A percentile compares a stretch with the other conserved stretches of the same genome.
These are phyloP conservation scores for Candida succiphila DNA, from an alignment of 805 yeast species.

Conservation along the genomic window DNA sequence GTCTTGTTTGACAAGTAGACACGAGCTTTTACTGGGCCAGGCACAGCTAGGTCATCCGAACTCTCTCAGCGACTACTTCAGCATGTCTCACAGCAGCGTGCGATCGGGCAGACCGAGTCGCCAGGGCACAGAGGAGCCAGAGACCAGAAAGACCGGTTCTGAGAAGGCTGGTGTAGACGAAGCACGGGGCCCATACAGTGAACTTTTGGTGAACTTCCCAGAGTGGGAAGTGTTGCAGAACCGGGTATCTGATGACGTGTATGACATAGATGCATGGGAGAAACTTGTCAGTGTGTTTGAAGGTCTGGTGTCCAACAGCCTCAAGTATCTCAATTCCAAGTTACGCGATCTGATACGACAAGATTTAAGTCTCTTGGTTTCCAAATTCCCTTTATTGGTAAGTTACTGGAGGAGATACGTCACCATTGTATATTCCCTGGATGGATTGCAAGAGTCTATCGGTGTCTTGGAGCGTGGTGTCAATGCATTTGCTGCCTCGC, in stretches of 20 bases:
- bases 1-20: no score
- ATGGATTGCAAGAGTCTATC: slow-evolving; percentile 44
- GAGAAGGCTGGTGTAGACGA: no score
- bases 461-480: slow-evolving; percentile 34
- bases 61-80: no score
- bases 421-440: slow-evolving; percentile 43
- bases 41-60: no score
- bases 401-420: slow-evolving; percentile 57
- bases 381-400: slow-evolving; percentile 46
- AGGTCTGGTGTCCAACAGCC: slow-evolving; percentile 12
- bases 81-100: no score
- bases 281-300: slow-evolving; percentile 15
- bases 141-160: no score
- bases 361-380: slow-evolving; percentile 33
- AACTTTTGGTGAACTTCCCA: slow-evolving; percentile 12
- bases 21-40: no score
- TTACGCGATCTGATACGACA: slow-evolving; percentile 9
- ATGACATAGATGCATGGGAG: slow-evolving; percentile 16
- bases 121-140: no score
- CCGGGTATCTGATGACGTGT: slow-evolving; percentile 13
- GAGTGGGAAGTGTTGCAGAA: slow-evolving; percentile 16
- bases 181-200: neutral
- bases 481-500: slow-evolving; percentile 40
- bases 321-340: slow-evolving; percentile 6
- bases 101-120: no score